These are phyloP conservation scores for Candida multigemmis DNA, from an alignment of 805 yeast genomes.

Conservation along the genomic window DNA sequence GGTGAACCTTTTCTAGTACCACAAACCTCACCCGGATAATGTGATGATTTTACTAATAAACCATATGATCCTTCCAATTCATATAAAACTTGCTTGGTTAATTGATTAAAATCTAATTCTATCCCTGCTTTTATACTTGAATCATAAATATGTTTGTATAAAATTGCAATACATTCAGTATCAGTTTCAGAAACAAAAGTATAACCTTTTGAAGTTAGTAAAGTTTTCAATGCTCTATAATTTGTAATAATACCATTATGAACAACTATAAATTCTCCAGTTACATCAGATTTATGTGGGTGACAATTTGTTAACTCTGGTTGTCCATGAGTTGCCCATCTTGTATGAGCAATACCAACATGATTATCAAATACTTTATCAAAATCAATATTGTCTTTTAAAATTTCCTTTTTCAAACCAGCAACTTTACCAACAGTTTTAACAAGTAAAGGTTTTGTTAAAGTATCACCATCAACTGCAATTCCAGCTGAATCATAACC, in stretches of 20 bases:
- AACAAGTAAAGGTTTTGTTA: constrained; percentile 61
- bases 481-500: constrained; percentile 98
- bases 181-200: constrained; percentile 89
- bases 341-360: constrained; percentile 96
- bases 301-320: constrained; percentile 85
- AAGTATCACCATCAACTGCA: constrained; percentile 84
- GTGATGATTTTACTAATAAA: constrained; percentile 80
- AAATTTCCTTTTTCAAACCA: constrained; percentile 62
- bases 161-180: constrained; percentile 95
- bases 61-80: constrained; percentile 98
- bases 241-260: constrained; percentile 98
- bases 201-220: constrained; percentile 72
- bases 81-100: constrained; percentile 84
- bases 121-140: constrained; percentile 62
- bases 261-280: constrained; percentile 81
- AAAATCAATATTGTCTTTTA: constrained; percentile 41
- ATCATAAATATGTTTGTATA: constrained; percentile 86
- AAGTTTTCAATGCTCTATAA: constrained; percentile 81
- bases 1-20: constrained; percentile 99
- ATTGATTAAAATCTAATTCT: constrained; percentile 79
- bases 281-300: constrained; percentile 85
- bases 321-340: constrained; percentile 99
- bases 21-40: constrained; percentile 91
- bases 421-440: constrained; percentile 90
- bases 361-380: constrained; percentile 68